Evolutionary conservation across 2,329 filamentous ascomycete genomes (phyloP), one percentile per base, ranked within the genome.

Genomic region (Penicillium brevicompactum): DNA sequence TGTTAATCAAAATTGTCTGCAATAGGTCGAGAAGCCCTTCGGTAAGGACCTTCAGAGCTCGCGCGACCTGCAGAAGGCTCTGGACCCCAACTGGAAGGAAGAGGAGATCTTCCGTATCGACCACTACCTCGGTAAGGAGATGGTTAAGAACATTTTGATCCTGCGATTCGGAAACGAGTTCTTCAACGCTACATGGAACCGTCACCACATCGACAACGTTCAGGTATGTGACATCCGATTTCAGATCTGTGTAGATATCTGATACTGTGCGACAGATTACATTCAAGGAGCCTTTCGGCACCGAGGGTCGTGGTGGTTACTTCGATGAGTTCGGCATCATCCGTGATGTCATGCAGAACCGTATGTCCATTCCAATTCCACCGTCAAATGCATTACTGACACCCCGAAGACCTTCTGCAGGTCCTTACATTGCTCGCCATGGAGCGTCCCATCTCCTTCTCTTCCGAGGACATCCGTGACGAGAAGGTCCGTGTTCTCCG

Each of bases 251-350:
- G 16, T 6, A n/a, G 4, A n/a, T 5, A 4, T 14, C 51, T 65
- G 51, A 67, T 45, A 21, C 5, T 13, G 31, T 1, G 22, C 21
- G 37, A 44, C 59, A 85, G 81, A 97, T 99, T 73, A 91, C 94
- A 46, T 99, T 99, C 84, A 99, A 99, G 82, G 94, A 99, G 81
- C 94, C 94, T 7, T 99, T 99, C 70, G 95, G 94, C 67, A 99
- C 94, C 21, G 94, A 99, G 76, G 95, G 94, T 51, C 90, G 94
- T 72, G 94, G 95, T 62, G 94, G 94, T 53, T 99, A 99, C 82
- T 99, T 99, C 73, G 95, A 99, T 73, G 94, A 99, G 80, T 99
- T 99, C 69, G 95, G 94, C 71, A 99, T 99, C 76, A 92, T 99
- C 70, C 92, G 95, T 73, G 95, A 99, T 81, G 94, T 99, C 66